Base-by-base conservation (phyloP, 441 rosid genomes). In the Kokia cookei region DNA sequence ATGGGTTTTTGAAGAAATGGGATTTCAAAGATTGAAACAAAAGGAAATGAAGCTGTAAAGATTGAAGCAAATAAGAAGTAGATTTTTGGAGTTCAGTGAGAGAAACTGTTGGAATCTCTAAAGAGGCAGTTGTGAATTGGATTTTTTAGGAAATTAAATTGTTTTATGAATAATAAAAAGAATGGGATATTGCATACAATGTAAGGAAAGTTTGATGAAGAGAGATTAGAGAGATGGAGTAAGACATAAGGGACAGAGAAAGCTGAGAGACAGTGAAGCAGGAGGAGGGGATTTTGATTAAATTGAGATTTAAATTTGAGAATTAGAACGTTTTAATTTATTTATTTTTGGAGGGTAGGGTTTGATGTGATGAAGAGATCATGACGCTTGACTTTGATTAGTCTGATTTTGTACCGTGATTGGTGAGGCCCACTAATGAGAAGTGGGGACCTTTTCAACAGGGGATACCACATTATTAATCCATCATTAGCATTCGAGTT, bases 151-250 rank as follows among this genome's bases (percentile, higher is more conserved):
- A 68, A 68, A 50, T 48, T 7, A 29, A 67, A 50, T 27, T 67
- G 24, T 26, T 15, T 13, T 14, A 15, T 27, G 24, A 48, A 50
- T 37, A 15, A 43, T 15, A 22, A 66, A 47, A 42, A 43, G 11
- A 5, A 17, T 12, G 11, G 13, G 32, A 73, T 48, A 27, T 29
- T 62, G 48, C 22, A 50, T n/a, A 19, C 61, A 50, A 29, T 62
- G 48, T 4, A 62, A 32, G 53, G 62, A 73, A 72, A 29, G 32
- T 17, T 45, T 29, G 40, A 71, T 50, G 35, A 14, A 65, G 73
- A 57, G 62, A 51, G 53, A 40, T 32, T 10, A 5, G 45, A 19
- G 19, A 51, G 45, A 57, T 55, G 69, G 78, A 78, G 85, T 68
- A 60, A 66, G 11, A 9, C 60, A 17, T 2, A 82, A 59, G 87